Base-by-base conservation (phyloP, 805 yeast genomes). In the Cyberlindnera xylosilytica region DNA sequence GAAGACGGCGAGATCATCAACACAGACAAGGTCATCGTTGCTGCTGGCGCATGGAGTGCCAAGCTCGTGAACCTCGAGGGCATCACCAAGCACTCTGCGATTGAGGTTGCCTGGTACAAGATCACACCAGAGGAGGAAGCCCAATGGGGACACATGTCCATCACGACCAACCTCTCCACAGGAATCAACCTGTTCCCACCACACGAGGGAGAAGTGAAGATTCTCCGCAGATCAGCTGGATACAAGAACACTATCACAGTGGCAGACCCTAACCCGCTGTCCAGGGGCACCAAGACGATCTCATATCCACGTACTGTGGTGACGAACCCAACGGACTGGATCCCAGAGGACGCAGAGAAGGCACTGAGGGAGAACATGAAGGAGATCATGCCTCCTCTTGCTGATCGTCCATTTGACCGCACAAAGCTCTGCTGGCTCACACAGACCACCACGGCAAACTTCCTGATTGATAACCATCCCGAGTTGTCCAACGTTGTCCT, bases 391-490 rank as follows among this genome's bases (percentile, higher is more conserved):
- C 53, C 53, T 17, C 30, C 39, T 1, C 29, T 50, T 6, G 32
- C 38, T 9, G 20, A 32, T 6, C 36, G 54, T 22, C 47, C 50
- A 23, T 47, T 47, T 35, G 42, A 37, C 15, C 36, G 48, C 3
- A 69, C 66, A 15, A 72, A 68, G 41, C 70, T 64, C 42, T 71
- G 70, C 47, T 72, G 66, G 66, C 51, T 56, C 34, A 57, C 61
- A 13, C 65, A 63, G 38, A 54, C 65, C 7, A 55, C 58, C 12
- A 51, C 61, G 10, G 50, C 58, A 16, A 58, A 63, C 36, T 62
- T 58, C 42, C 45, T 63, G 23, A 50, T 62, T 33, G 62, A 56
- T 28, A 47, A 46, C 31, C 58, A 51, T 34, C 65, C 67, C 18
- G 51, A 47, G 13, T 32, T 47, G 16, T 41, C 48, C 19, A 60